Evolutionary conservation across 2,329 filamentous ascomycete species (phyloP), one percentile per base, ranked within the genome.

Genomic region (Colletotrichum tabaci): DNA sequence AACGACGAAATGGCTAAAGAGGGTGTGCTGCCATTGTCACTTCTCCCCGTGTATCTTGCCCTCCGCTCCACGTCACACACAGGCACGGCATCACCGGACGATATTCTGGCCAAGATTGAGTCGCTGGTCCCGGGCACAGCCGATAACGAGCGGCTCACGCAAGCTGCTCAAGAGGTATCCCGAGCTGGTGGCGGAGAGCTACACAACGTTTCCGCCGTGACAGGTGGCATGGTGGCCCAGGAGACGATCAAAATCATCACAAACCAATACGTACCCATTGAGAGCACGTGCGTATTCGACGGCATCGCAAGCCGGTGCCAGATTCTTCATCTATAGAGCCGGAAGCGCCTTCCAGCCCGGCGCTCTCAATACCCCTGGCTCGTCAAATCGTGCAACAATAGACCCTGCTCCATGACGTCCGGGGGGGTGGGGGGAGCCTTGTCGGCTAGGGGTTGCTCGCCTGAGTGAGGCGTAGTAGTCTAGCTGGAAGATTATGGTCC

Each of bases 201-300:
- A 71, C 96, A 99, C 84, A 98, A 98, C 79, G 93, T 97, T 67
- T 93, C 95, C 42, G 92, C 95, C 35, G 84, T 98, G 67, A 93
- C 92, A 1, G 97, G 96, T 40, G 97, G 96, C 3, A 93, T 99
- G 85, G 93, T 97, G 58, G 94, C 96, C n/a, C 97, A 99, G 82
- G 96, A 99, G 84, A 90, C 96, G 74, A 97, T 99, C 84, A 99
- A 99, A 81, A 89, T 96, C 69, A 89, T 93, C 76, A 93, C 91
- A 15, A 90, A 90, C 77, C 91, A 93, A 83, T 93, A 93, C 81
- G 85, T 93, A 53, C 91, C 91, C 30, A 88, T 92, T 74, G 90
- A 93, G 76, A 92, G 93, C 80, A 91, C 89, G 18, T 92, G 91
- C 78, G 85, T 93, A 73, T 93, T 91, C 76, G 91, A 93, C 83